Evolutionary conservation across 2,329 filamentous ascomycete species (phyloP).

Genomic region (Fusarium domesticum): DNA sequence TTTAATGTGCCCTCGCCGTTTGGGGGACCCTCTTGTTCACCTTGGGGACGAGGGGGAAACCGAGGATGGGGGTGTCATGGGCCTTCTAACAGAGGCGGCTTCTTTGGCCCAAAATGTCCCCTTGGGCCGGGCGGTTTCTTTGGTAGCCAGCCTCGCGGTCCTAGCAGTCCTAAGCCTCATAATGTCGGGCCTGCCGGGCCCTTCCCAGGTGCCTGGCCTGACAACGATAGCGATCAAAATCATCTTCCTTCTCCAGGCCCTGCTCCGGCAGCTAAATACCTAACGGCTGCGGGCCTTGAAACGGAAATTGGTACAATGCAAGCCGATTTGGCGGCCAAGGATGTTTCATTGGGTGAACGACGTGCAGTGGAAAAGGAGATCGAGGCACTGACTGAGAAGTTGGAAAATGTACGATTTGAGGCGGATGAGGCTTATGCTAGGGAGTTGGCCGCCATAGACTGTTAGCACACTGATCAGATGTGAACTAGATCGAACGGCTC

Average conservation of each 20-base stretch:
- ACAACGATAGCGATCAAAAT: slow-evolving; percentile 24
- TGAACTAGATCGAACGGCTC: too few species aligned
- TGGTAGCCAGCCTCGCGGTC: slow-evolving; percentile 5
- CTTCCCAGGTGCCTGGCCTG: slow-evolving; percentile 37
- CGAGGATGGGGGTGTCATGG: slow-evolving; percentile 11
- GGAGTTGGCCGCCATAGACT: slow-evolving; percentile 34
- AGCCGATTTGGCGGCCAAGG: slow-evolving; percentile 25
- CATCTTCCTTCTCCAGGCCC: slow-evolving; percentile 20
- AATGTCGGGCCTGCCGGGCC: slow-evolving; percentile 2
- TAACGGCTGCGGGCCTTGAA: slow-evolving; percentile 35
- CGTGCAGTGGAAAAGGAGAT: slow-evolving; percentile 35
- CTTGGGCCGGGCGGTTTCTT: slow-evolving; percentile 8
- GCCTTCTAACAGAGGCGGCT: slow-evolving; percentile 8
- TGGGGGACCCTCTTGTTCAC: slow-evolving; percentile 4
- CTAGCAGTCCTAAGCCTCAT: background rate
- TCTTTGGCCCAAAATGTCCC: slow-evolving; percentile 11
- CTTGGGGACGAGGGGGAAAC: slow-evolving; percentile 8
- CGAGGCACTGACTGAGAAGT: slow-evolving; percentile 36
- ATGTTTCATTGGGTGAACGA: slow-evolving; percentile 23
- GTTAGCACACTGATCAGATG: background rate
- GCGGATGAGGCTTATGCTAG: slow-evolving; percentile 48
- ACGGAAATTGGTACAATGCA: slow-evolving; percentile 33
- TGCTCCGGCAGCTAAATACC: slow-evolving; percentile 37
- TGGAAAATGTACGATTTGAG: slow-evolving; percentile 41
- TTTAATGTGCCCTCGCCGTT: slow-evolving; percentile 6